Evolutionary conservation across 768 basidiomycete genomes (phyloP).

Genomic region (Naganishia vaughanmartiniae): DNA sequence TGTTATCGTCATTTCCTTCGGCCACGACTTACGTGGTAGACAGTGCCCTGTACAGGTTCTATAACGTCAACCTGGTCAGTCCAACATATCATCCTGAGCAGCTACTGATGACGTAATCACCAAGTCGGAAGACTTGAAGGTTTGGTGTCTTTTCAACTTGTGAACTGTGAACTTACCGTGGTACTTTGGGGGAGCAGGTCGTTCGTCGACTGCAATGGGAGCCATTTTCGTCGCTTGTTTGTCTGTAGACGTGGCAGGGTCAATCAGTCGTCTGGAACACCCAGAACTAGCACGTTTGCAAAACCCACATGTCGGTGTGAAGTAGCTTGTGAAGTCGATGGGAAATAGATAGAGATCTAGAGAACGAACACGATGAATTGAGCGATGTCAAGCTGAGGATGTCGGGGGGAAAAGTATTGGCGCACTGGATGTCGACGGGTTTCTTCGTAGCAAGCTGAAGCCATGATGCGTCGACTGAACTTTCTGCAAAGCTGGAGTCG

Average conservation of each 20-base stretch:
- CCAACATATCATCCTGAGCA: neutral
- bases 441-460: too few species aligned
- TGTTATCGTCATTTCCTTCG: neutral
- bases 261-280: neutral
- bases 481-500: too few species aligned
- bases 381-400: neutral
- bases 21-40: constrained; percentile 40
- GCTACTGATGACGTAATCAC: neutral
- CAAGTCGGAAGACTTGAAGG: too few species aligned
- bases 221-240: constrained; percentile 3
- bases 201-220: constrained; percentile 25
- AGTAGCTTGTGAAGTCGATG: neutral
- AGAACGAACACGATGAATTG: neutral
- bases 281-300: neutral
- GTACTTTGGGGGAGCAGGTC: constrained; percentile 39
- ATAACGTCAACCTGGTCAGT: neutral
- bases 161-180: constrained; percentile 37
- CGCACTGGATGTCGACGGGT: too few species aligned
- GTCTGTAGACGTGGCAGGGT: neutral
- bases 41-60: constrained; percentile 49
- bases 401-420: neutral
- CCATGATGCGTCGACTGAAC: too few species aligned
- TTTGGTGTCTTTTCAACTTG: neutral
- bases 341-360: neutral
- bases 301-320: too few species aligned